These are phyloP conservation scores for Paramecium biaurelia DNA, from an alignment of 73 alveolate genomes.

Conservation along the genomic window DNA sequence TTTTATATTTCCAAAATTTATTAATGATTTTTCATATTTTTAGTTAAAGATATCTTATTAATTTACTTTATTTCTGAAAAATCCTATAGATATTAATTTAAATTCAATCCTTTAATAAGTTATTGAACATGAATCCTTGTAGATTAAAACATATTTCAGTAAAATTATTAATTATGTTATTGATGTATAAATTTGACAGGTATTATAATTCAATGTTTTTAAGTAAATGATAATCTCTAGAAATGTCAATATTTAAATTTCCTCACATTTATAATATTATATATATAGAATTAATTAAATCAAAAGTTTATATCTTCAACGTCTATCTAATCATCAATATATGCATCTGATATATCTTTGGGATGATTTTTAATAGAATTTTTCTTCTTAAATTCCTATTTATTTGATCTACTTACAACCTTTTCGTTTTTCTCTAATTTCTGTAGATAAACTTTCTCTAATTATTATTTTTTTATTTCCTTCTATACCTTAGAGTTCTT, in stretches of 20 bases:
- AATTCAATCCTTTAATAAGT: too few relatives aligned
- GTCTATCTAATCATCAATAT: background rate
- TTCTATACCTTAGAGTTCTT: background rate
- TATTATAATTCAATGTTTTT: too few relatives aligned
- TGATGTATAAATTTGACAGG: too few relatives aligned
- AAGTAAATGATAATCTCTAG: background rate
- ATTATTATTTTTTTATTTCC: background rate
- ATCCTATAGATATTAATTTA: too few relatives aligned
- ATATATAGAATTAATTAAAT: background rate
- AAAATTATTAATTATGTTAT: too few relatives aligned
- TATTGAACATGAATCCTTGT: background rate
- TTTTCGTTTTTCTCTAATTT: background rate
- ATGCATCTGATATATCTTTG: constrained; percentile 24
- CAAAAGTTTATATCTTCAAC: constrained; percentile 21
- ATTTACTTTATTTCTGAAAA: too few relatives aligned
- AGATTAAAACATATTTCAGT: too few relatives aligned
- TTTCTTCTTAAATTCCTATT: background rate
- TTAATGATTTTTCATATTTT: too few relatives aligned
- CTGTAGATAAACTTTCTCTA: background rate
- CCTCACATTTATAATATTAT: background rate
- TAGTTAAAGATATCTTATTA: too few relatives aligned
- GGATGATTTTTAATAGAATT: background rate
- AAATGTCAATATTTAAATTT: too few relatives aligned
- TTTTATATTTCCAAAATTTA: too few relatives aligned
- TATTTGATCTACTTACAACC: background rate